A percentile compares a stretch with the other conserved stretches of the same genome.
Evolutionary conservation across 1,139 yeast species (phyloP).

Genomic region (Pichia sp.): DNA sequence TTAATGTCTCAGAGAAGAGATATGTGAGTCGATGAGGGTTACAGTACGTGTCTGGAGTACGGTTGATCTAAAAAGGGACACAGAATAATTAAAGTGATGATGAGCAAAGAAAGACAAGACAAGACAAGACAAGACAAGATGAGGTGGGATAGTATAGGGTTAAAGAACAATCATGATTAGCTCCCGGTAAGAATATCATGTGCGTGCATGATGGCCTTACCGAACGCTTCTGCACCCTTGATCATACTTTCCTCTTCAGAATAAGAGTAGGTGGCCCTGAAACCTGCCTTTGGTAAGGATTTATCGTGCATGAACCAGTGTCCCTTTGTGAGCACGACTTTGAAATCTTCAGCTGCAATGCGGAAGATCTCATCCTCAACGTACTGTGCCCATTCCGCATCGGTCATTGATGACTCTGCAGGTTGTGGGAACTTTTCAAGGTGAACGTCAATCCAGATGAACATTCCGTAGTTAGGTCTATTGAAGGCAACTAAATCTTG

Average conservation of each 20-base stretch:
- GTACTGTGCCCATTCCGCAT: slow-evolving; percentile 33
- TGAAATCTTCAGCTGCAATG: slow-evolving; percentile 34
- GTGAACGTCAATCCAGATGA: slow-evolving; percentile 42
- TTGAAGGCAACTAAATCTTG: slow-evolving; percentile 36
- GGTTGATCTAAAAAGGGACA: no score
- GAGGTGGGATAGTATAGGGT: no score
- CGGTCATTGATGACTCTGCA: slow-evolving; percentile 27
- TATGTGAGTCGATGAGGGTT: no score
- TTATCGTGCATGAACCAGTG: slow-evolving; percentile 45
- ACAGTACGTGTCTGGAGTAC: no score
- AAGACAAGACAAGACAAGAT: no score
- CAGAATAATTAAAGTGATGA: no score
- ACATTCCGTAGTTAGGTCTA: slow-evolving; percentile 54
- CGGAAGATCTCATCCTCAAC: slow-evolving; percentile 41
- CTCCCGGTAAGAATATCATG: no score
- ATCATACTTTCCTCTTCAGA: slow-evolving; percentile 43
- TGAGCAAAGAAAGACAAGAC: no score
- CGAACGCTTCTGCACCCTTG: slow-evolving; percentile 27
- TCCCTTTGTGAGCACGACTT: slow-evolving; percentile 48
- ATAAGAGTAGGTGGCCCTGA: slow-evolving; percentile 56
- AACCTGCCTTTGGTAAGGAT: slow-evolving; percentile 35
- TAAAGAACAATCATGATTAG: no score
- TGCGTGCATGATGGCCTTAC: slow-evolving; percentile 20
- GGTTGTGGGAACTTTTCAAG: slow-evolving; percentile 43
- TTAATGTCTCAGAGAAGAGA: no score